A percentile compares a stretch with the other conserved stretches of the same genome.
Conservation (phyloP, 2,329 filamentous ascomycete genomes). For the Samsoniella hepiali region DNA sequence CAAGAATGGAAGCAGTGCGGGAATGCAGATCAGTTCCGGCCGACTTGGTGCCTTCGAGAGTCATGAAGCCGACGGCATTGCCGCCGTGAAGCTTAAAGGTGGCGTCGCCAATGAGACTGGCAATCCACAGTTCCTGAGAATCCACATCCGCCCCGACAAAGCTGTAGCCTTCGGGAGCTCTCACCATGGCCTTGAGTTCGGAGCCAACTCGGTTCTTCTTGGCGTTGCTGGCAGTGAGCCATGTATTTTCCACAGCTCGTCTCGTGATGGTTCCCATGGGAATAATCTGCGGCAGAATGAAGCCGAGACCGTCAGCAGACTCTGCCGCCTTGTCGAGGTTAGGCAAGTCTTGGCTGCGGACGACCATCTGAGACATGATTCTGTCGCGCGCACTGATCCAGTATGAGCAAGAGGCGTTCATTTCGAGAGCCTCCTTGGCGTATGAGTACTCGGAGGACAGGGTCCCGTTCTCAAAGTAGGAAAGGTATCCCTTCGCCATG, state of each 20-base stretch:
- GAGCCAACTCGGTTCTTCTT: constrained; percentile 95
- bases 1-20: constrained; percentile 84
- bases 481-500: constrained; percentile 84
- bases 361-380: constrained; percentile 92
- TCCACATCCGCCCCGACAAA: constrained; percentile 98
- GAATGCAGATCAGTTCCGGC: constrained; percentile 93
- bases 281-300: constrained; percentile 91
- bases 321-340: constrained; percentile 22
- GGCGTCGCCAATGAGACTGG: constrained; percentile 88
- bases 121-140: constrained; percentile 97
- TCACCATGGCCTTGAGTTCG: constrained; percentile 95
- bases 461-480: constrained; percentile 86
- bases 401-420: constrained; percentile 98
- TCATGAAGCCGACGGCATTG: constrained; percentile 99
- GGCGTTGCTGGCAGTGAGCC: constrained; percentile 96
- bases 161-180: constrained; percentile 81
- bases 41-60: constrained; percentile 89
- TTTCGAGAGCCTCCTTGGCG: constrained; percentile 91
- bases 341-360: constrained; percentile 68
- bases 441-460: constrained; percentile 85
- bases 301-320: constrained; percentile 50
- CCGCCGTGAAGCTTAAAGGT: constrained; percentile 94
- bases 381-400: constrained; percentile 96
- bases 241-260: constrained; percentile 93
- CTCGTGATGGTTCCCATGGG: constrained; percentile 98